Evolutionary conservation across 2,329 filamentous ascomycete species (phyloP).

Genomic region (Aureobasidium subglaciale): DNA sequence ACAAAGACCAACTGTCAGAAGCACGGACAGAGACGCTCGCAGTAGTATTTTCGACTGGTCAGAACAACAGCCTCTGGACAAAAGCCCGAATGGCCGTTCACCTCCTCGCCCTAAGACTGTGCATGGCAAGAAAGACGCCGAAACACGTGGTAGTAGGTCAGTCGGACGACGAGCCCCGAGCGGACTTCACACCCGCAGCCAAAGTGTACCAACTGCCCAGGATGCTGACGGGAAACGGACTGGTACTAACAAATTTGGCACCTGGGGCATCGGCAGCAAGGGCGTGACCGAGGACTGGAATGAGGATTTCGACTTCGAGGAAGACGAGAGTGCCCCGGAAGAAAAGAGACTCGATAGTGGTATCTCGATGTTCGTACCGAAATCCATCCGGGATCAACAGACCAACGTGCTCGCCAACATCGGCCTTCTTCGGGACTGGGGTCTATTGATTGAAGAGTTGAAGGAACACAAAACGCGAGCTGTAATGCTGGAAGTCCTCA

Average conservation of each 20-base stretch:
- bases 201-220: constrained; percentile 67
- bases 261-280: constrained; percentile 74
- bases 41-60: constrained; percentile 76
- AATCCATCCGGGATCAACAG: constrained; percentile 73
- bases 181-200: constrained; percentile 66
- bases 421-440: constrained; percentile 74
- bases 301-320: constrained; percentile 75
- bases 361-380: constrained; percentile 62
- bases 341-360: constrained; percentile 39
- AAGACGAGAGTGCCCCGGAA: constrained; percentile 30
- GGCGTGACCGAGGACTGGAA: constrained; percentile 83
- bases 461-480: constrained; percentile 69
- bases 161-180: constrained; percentile 61
- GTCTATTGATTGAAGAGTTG: constrained; percentile 72
- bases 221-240: constrained; percentile 52
- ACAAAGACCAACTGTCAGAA: constrained; percentile 29
- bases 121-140: constrained; percentile 66
- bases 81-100: constrained; percentile 50
- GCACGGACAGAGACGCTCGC: constrained; percentile 37
- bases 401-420: constrained; percentile 77
- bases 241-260: constrained; percentile 65
- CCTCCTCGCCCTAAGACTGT: constrained; percentile 65
- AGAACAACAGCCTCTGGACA: constrained; percentile 58
- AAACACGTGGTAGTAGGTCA: constrained; percentile 62
- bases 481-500: constrained; percentile 57